Evolutionary conservation across 371 early-diverging fungal species (phyloP).

Genomic region (Dichotomocladium elegans): DNA sequence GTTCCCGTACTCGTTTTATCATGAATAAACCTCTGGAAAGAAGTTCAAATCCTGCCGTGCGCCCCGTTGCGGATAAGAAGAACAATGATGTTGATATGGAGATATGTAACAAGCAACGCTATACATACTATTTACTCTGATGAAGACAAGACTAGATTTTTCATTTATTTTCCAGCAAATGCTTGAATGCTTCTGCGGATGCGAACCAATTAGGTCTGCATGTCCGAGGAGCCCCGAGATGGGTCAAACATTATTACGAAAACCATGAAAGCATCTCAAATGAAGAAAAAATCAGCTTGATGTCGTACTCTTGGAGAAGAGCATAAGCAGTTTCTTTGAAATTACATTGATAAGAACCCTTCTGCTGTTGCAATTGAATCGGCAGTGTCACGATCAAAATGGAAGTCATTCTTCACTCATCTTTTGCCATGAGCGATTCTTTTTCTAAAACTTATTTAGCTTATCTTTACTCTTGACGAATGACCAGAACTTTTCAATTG

Average conservation of each 20-base stretch:
- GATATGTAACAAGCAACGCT: background rate
- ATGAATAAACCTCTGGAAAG: slow-evolving; percentile 3
- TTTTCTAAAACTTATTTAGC: no score
- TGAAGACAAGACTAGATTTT: background rate
- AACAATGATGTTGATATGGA: slow-evolving; percentile 3
- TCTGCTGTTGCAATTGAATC: background rate
- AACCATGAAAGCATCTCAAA: background rate
- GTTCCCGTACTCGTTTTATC: slow-evolving; percentile 5
- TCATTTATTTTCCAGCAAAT: background rate
- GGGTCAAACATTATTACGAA: no score
- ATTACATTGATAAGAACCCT: no score
- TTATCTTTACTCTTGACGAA: no score
- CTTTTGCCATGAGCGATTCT: no score
- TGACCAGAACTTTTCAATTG: no score
- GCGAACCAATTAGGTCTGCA: background rate
- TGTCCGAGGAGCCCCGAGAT: background rate
- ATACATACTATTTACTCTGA: no score
- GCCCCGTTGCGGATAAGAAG: background rate
- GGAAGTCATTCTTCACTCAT: no score
- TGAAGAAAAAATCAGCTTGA: background rate
- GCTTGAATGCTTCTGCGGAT: background rate
- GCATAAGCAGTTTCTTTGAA: no score
- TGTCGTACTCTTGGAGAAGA: no score
- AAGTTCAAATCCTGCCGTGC: background rate
- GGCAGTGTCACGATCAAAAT: no score